Conservation (phyloP, 2,329 filamentous ascomycete species). For the Elsinoe arachidis region DNA sequence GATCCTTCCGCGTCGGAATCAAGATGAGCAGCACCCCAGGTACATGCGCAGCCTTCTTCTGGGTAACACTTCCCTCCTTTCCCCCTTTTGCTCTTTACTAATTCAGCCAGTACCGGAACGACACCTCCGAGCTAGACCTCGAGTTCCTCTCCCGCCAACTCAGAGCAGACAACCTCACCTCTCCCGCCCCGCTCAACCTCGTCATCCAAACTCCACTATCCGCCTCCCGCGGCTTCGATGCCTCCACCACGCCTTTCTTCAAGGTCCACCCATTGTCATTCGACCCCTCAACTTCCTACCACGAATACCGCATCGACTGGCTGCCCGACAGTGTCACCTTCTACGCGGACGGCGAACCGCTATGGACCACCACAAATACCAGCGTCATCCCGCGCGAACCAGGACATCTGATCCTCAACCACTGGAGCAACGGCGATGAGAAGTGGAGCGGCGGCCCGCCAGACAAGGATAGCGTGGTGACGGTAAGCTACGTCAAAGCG, state of each 20-base stretch:
- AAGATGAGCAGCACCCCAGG: slow-evolving; percentile 53
- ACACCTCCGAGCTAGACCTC: slow-evolving; percentile 73
- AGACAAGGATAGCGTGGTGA: slow-evolving; percentile 50
- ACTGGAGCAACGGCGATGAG: slow-evolving; percentile 69
- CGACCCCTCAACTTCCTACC: slow-evolving; percentile 55
- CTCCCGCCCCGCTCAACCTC: slow-evolving; percentile 55
- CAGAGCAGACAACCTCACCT: slow-evolving; percentile 20
- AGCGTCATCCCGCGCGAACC: slow-evolving; percentile 42
- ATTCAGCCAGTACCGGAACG: slow-evolving; percentile 57
- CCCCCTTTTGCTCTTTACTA: slow-evolving; percentile 3
- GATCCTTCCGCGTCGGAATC: slow-evolving; percentile 60
- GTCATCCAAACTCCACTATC: slow-evolving; percentile 63
- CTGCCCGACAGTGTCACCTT: slow-evolving; percentile 54
- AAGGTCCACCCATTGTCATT: slow-evolving; percentile 53
- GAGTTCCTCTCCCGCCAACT: slow-evolving; percentile 62
- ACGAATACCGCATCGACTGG: slow-evolving; percentile 77
- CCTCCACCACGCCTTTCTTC: slow-evolving; percentile 51
- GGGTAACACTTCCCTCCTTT: slow-evolving; percentile 42
- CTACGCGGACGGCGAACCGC: slow-evolving; percentile 54
- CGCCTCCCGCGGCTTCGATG: slow-evolving; percentile 52
- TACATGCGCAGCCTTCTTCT: slow-evolving; percentile 74
- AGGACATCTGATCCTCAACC: slow-evolving; percentile 62
- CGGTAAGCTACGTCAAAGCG: slow-evolving; percentile 62
- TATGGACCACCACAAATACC: slow-evolving; percentile 46
- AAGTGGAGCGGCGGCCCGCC: slow-evolving; percentile 57